Evolutionary conservation across 1,139 yeast genomes (phyloP), one percentile per base, ranked within the genome.

Genomic region (Debaryomyces psychrophilus): DNA sequence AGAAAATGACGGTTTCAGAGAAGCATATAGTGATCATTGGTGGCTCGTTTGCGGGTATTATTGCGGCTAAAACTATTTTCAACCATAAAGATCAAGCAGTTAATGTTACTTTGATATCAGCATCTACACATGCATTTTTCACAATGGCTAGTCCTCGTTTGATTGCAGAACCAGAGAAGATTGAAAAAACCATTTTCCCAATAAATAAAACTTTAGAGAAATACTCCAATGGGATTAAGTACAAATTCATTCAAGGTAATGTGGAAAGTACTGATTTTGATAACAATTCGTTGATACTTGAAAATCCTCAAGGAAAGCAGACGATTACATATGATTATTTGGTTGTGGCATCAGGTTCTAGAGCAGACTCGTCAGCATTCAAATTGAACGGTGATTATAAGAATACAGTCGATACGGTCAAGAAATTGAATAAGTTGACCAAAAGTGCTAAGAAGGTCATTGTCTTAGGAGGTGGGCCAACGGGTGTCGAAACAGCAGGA

Each of bases 401-500:
- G 3, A 47, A 54, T 1, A 51, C 64, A 5, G 45, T 51, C 18
- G 47, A 52, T 3, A 50, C 54, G 1, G 34, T 66, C 20, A 51
- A 57, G 37, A 43, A 50, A 9, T 50, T 63, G 25, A 40, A 55
- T 4, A 29, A 46, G 4, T 36, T 50, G 12, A 51, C 67, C 18
- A 56, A 59, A 42, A 4, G 43, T 1, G 64, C 72, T 8, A 48
- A 56, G 15, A 44, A 49, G 5, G 61, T 72, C 31, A 73, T 73
- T 2, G 56, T 72, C 4, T 48, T 71, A 27, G 77, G 77, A 2
- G 77, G 72, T 22, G 77, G 77, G 4, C 53, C 69, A 8, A 68
- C 76, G 5, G 77, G 76, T n/a, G 72, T 69, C 17, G 77, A 72
- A 52, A 50, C 60, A 5, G 67, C 71, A 5, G 73, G 71, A 4